Base-by-base conservation (phyloP, 169 alveolate genomes). In the Theileria sp. region DNA sequence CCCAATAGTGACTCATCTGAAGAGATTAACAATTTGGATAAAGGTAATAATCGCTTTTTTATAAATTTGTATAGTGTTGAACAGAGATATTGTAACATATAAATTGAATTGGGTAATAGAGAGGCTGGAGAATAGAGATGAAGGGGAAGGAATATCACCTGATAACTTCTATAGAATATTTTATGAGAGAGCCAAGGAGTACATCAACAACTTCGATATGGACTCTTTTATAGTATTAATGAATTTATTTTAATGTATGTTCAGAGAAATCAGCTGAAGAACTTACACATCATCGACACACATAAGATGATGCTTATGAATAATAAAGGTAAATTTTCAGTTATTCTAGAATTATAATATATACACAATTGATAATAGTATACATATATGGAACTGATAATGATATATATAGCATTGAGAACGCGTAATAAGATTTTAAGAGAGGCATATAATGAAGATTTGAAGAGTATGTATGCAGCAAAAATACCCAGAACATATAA, bases 131-230 rank as follows among this genome's bases (percentile, higher is more conserved):
- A 77, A 87, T 56, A 78, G 85, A 60, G 92, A 88, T 13, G 84
- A 60, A 19, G 77, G 79, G 12, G 95, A 91, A 49, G 95, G 95
- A n/a, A 91, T 91, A 58, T 83, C 89, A 23, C 95, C 95, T 5
- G 95, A 91, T 67, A 81, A 87, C 77, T 82, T 91, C 66, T 91
- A 91, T 75, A 60, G 84, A 0, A 86, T 91, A 66, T 88, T 91
- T 28, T 79, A 77, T 32, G 87, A 81, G 61, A 77, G 66, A 1
- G 81, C 92, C 0, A 72, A 77, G 17, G 65, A 79, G 44, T 79
- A 76, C 30, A 77, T 82, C 17, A 28, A 21, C 0, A 77, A 70
- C 26, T 91, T 87, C 72, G 86, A 87, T 61, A 69, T 85, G 80
- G 87, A 87, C 32, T 23, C 25, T 21, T 85, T 85, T 49, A 77